Evolutionary conservation across 148 eudicot species (phyloP).

Genomic region (Agrostemma githago): DNA sequence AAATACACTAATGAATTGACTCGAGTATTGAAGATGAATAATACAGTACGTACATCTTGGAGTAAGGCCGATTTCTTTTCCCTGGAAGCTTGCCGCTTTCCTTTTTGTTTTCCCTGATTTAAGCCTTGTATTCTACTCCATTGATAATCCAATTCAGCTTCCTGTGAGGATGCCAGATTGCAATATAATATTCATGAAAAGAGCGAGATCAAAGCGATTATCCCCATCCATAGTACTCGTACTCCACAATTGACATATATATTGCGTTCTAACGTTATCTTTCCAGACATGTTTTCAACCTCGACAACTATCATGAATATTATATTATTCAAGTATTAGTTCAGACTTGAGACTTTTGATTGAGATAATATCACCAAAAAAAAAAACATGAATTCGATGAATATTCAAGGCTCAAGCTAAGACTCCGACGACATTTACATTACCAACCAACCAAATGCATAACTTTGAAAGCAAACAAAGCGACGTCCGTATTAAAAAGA

Average conservation of each 20-base stretch:
- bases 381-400: too few species aligned
- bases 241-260: too few species aligned
- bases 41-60: constrained; percentile 96
- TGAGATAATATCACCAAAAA: too few species aligned
- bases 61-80: constrained; percentile 60
- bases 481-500: neutral
- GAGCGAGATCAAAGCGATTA: too few species aligned
- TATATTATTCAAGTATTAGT: too few species aligned
- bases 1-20: neutral
- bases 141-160: constrained; percentile 38
- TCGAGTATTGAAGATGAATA: neutral
- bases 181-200: too few species aligned
- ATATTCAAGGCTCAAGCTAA: neutral
- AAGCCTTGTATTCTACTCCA: constrained; percentile 28
- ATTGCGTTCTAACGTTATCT: too few species aligned
- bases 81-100: constrained; percentile 29
- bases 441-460: neutral
- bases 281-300: too few species aligned
- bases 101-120: constrained; percentile 26
- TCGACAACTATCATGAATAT: too few species aligned
- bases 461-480: constrained; percentile 4
- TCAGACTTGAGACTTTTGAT: too few species aligned
- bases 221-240: too few species aligned
- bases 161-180: constrained; percentile 22
- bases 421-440: too few species aligned